Evolutionary conservation across 139 green algal genomes (phyloP), one percentile per base, ranked within the genome.

Genomic region (Tetraselmis chui): DNA sequence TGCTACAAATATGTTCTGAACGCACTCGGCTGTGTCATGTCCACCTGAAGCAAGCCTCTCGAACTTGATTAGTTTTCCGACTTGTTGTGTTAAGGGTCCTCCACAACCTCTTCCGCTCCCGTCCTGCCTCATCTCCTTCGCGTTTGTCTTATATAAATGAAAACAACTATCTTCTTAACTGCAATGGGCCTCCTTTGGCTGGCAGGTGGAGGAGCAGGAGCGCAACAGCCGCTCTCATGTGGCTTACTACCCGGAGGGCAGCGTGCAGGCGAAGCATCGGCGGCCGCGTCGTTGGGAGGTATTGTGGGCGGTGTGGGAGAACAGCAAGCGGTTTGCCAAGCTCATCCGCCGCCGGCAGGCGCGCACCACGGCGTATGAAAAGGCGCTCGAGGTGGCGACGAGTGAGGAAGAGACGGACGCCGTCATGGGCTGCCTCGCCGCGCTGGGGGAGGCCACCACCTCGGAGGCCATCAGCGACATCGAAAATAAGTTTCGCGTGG

Each of bases 281-380:
- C 81, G 81, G 27, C 89, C 94, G 23, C 89, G 92, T 2, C 88
- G 92, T 59, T 97, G 90, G 89, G 90, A 95, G 23, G 84, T 92
- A 32, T 85, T 97, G 81, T 95, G 88, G 83, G 83, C 76, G 1
- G 86, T 89, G 25, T 87, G 45, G 45, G 45, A 67, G 18, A 67
- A 18, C 45, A 67, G 45, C 45, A 67, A 67, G 45, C 45, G 45
- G 11, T 67, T 67, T 18, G 45, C 45, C 45, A 67, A 67, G 45
- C 45, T 67, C 11, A 67, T 67, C 45, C 29, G 76, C 27, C 59
- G 84, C 23, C 79, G 32, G 26, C 30, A 67, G 45, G 45, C 45
- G 45, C 45, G 45, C 5, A 25, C 45, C 11, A 25, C 45, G 5
- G 45, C 18, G 74, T 77, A 77, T 77, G 74, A 77, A 25, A 29